Base-by-base conservation (phyloP, 352 stramenopile genomes). In the Bremia lactucae region DNA sequence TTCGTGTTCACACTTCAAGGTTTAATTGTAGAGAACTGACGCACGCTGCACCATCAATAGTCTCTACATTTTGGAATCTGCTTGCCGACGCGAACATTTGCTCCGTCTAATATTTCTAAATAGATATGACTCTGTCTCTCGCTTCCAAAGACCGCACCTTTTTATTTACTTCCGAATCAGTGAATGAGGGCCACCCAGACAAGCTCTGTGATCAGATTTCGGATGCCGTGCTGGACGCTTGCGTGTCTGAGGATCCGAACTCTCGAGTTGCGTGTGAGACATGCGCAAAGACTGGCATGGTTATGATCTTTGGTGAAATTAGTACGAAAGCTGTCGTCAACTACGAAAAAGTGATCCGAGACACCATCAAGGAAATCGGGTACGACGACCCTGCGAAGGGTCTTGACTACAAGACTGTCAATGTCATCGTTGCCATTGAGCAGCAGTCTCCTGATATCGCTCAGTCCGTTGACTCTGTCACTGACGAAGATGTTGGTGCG, bases 271-370 rank as follows among this genome's bases (percentile, higher is more conserved):
- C 96, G 20, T 98, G 94, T 52, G 96, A 99, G 77, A 98, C 95
- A 22, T 97, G 94, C 72, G 95, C 89, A 57, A 99, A 99, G 83
- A 98, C 95, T 2, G 95, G 95, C 62, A 98, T 99, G 85, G 94
- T 99, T 51, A 99, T 99, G 94, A 97, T 99, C 61, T 98, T 99
- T 62, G 96, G 96, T 48, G 96, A 99, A 82, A 99, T 99, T 69
- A 98, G 94, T 51, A 98, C 96, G 42, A 96, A 95, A 58, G 94
- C 95, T 41, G 97, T 94, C 31, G 94, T 99, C 33, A 98, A 99
- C 74, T 99, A 98, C 79, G 96, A 99, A 72, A 95, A 98, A 72
- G 83, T 97, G 33, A 97, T 99, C 54, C 95, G 96, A 42, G 95
- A 98, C 60, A 96, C 95, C 6, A 95, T 99, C 67, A 98, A 98